These are phyloP conservation scores for Rhodamnia rubescens DNA, from an alignment of 345 rosid genomes.

Conservation along the genomic window DNA sequence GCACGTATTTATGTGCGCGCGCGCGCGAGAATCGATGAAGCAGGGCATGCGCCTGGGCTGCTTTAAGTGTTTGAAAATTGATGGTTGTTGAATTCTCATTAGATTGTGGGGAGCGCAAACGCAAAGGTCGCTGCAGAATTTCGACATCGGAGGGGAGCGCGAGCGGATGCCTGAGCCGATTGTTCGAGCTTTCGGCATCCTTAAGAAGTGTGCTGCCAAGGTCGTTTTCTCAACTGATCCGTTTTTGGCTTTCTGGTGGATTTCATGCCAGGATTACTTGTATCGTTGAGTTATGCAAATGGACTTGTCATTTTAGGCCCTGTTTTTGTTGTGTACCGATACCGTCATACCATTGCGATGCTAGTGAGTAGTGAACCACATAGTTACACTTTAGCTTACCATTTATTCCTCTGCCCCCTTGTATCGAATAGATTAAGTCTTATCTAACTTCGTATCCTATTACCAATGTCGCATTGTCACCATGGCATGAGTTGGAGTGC, in stretches of 20 bases:
- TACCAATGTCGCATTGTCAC: not conserved
- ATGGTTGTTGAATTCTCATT: not conserved
- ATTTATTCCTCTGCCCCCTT: not conserved
- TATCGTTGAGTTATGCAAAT: not conserved
- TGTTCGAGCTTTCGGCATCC: constrained; percentile 83
- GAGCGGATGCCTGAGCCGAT: constrained; percentile 96
- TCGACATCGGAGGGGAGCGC: constrained; percentile 88
- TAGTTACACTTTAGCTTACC: not conserved
- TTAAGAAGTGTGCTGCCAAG: constrained; percentile 96
- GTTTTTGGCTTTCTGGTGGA: not conserved
- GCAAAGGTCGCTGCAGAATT: constrained; percentile 88
- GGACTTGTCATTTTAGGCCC: not conserved
- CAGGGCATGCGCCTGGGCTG: not conserved
- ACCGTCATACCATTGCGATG: not conserved
- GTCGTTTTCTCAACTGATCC: constrained; percentile 9
- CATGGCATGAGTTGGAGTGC: not conserved
- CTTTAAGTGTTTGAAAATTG: not conserved
- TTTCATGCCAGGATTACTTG: not conserved
- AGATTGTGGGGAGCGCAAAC: constrained; percentile 99
- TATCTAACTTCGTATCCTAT: not conserved
- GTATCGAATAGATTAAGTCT: not conserved
- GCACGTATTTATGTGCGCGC: not conserved
- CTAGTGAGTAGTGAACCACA: not conserved
- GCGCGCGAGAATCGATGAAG: not conserved
- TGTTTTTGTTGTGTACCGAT: not conserved